A percentile compares a stretch with the other conserved stretches of the same genome.
Conservation (phyloP, 23 red algal species). For the Gracilaria caudata region DNA sequence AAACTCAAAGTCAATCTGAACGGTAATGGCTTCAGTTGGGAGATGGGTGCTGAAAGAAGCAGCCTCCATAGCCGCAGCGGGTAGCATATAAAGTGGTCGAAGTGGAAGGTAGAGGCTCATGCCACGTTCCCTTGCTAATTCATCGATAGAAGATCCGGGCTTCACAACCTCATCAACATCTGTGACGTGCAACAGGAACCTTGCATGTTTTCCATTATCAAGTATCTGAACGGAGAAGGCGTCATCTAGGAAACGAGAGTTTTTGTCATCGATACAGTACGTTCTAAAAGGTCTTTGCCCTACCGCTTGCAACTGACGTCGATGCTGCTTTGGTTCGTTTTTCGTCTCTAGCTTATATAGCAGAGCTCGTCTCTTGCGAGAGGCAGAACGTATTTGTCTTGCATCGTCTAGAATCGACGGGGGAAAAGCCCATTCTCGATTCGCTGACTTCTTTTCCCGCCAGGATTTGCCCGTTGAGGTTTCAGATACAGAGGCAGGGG, state of each 20-base stretch:
- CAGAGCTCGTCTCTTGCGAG: slow-evolving; percentile 1
- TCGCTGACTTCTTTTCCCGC: neutral
- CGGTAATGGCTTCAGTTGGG: slow-evolving; percentile 57
- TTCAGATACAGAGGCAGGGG: neutral
- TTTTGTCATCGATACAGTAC: slow-evolving; percentile 69
- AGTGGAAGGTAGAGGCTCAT: slow-evolving; percentile 72
- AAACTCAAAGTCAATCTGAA: slow-evolving; percentile 51
- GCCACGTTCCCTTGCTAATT: slow-evolving; percentile 59
- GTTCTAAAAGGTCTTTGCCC: slow-evolving; percentile 4
- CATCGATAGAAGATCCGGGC: slow-evolving; percentile 49
- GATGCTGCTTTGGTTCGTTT: neutral
- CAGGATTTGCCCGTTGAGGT: neutral
- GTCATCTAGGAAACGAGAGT: slow-evolving; percentile 72
- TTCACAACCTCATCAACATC: slow-evolving; percentile 77
- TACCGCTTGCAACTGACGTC: neutral
- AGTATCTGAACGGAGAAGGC: slow-evolving; percentile 33
- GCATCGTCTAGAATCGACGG: slow-evolving; percentile 50
- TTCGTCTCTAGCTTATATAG: neutral
- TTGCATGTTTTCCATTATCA: neutral
- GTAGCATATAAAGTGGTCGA: slow-evolving; percentile 76
- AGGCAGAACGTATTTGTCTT: neutral
- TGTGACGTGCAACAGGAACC: slow-evolving; percentile 59
- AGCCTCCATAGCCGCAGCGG: slow-evolving; percentile 67
- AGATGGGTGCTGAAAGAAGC: slow-evolving; percentile 55
- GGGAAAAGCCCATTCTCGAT: slow-evolving; percentile 56